Evolutionary conservation across 208 protist genomes (phyloP), one percentile per base, ranked within the genome.

Genomic region (Crithidia sp.): DNA sequence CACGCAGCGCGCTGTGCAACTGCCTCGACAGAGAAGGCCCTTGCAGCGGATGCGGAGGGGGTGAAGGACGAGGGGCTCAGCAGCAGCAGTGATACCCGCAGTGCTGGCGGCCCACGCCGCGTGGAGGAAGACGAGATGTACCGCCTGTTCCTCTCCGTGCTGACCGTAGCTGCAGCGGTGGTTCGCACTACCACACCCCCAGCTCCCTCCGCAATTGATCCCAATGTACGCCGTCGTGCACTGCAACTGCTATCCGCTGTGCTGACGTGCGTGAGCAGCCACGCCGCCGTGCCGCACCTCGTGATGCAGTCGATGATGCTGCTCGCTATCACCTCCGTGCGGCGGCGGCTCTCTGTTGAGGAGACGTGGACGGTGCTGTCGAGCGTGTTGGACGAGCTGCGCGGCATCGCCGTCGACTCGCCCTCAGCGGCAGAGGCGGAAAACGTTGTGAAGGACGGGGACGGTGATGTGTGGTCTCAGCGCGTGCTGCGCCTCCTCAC

Each of bases 381-480:
- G 13, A 36, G 17, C 36, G 50, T 76, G 39, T 41, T 50, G 19
- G 54, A 39, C 36, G 4, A 67, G 28, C 59, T 81, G 41, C 12
- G 53, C 36, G 19, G n/a, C 4, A 60, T 45, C 3, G n/a, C 52
- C 41, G 40, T 52, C 16, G 16, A 53, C 43, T n/a, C 37, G n/a
- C 8, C 8, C 52, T 37, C 61, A 19, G 60, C 45, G 45, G 17
- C 13, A 19, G 17, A 5, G n/a, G 45, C 52, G 13, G 36, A n/a
- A 47, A 74, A 28, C 16, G 61, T 7, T 5, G 5, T n/a, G 28
- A 7, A 37, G 64, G 16, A 47, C 14, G 44, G 19, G 14, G 71
- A 60, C 9, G 54, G 28, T 36, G 74, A 79, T 49, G 57, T 16
- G 60, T 79, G 74, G 74, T 79, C 74, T 28, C 74, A 79, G 67